These are phyloP conservation scores for Theobroma grandiflorum DNA, from an alignment of 441 rosid species.

Conservation along the genomic window DNA sequence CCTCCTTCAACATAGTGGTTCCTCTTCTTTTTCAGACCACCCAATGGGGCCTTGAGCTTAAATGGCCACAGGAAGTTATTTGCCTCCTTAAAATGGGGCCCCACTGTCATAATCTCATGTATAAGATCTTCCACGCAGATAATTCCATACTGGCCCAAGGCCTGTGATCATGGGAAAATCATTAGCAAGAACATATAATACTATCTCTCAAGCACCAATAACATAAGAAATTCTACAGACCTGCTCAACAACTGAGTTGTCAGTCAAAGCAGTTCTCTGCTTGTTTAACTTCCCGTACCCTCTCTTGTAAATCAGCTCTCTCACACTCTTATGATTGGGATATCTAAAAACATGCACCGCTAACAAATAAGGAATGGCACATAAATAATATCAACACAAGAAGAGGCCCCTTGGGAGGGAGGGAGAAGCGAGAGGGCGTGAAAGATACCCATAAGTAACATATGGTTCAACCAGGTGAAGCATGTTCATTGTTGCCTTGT, in stretches of 20 bases:
- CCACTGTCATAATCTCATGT: slow-evolving; percentile 81
- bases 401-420: neutral
- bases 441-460: slow-evolving; percentile 79
- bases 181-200: neutral
- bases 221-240: slow-evolving; percentile 31
- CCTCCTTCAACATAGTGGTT: slow-evolving; percentile 92
- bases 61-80: slow-evolving; percentile 92
- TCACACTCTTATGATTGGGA: slow-evolving; percentile 83
- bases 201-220: neutral
- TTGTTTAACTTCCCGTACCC: slow-evolving; percentile 79
- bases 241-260: slow-evolving; percentile 77
- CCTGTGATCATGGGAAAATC: slow-evolving; percentile 42
- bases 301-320: slow-evolving; percentile 82
- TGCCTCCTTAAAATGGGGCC: slow-evolving; percentile 89
- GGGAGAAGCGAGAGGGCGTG: neutral
- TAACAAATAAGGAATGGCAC: neutral
- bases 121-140: slow-evolving; percentile 82
- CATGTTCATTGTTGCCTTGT: slow-evolving; percentile 90
- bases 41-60: slow-evolving; percentile 82
- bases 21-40: slow-evolving; percentile 82
- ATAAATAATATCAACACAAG: neutral
- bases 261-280: slow-evolving; percentile 74
- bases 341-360: slow-evolving; percentile 43
- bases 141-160: slow-evolving; percentile 68
- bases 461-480: slow-evolving; percentile 86